Evolutionary conservation across 176 grass and related monocot species (phyloP).

Genomic region (Ensete ventricosum): DNA sequence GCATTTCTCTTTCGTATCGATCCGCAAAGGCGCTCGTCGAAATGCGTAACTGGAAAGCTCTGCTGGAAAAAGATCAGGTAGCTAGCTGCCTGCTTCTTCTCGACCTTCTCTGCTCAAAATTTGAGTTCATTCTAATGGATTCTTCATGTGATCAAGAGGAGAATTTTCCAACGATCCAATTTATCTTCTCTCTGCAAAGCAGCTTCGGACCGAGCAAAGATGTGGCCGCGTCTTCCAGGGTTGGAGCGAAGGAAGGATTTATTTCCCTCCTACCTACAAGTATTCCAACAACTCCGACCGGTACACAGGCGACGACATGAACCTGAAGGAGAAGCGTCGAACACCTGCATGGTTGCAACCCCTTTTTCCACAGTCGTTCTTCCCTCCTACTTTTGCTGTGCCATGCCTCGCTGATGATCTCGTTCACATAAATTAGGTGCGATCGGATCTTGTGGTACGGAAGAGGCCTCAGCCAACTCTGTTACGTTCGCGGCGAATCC

Average conservation of each 20-base stretch:
- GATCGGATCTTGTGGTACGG: constrained; percentile 96
- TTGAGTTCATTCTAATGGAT: not conserved
- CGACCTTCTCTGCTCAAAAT: not conserved
- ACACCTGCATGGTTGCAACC: constrained; percentile 75
- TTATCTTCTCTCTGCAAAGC: constrained; percentile 36
- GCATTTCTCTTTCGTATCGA: constrained; percentile 89
- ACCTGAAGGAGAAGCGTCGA: constrained; percentile 77
- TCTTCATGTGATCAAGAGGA: not conserved
- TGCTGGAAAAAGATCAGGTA: constrained; percentile 99
- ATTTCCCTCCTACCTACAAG: constrained; percentile 95
- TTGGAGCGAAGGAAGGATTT: constrained; percentile 87
- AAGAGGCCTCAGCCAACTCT: constrained; percentile 71
- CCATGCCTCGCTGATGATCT: not conserved
- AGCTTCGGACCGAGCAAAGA: constrained; percentile 90
- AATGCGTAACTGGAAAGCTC: constrained; percentile 97
- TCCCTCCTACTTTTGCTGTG: not conserved
- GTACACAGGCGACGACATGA: constrained; percentile 81
- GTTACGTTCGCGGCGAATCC: constrained; percentile 87
- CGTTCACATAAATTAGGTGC: constrained; percentile 42
- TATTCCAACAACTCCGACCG: constrained; percentile 96
- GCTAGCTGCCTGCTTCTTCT: not conserved
- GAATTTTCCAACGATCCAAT: constrained; percentile 6
- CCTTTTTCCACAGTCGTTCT: not conserved
- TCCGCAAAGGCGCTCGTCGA: constrained; percentile 94
- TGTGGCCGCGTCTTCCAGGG: constrained; percentile 69